Base-by-base conservation (phyloP, 73 alveolate species). In the Stentor roeselii region DNA sequence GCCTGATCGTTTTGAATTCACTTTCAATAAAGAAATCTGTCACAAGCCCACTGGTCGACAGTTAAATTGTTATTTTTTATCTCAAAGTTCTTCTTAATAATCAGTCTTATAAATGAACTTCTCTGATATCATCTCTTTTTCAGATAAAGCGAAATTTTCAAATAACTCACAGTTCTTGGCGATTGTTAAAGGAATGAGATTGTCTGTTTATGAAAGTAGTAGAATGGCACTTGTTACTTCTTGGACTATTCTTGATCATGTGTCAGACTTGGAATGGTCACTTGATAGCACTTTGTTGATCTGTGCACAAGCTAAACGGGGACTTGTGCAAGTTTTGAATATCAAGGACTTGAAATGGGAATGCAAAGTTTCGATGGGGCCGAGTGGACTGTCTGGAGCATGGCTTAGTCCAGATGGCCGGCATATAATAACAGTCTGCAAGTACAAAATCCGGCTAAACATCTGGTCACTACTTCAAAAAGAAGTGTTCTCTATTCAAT, bases 121-220 rank as follows among this genome's bases (percentile, higher is more conserved):
- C 34, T 67, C 80, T 0, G 80, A 67, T 67, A 21, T 67, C 27
- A 67, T 34, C 14, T 21, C 50, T 34, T 67, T 67, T 67, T 67
- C 80, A 67, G 80, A 40, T 32, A 36, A 67, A 21, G 80, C 80
- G 14, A 40, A 67, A 67, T 67, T 67, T 67, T 67, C 80, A 21
- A 36, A 36, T 30, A 67, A 67, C 34, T 30, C 80, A 30, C 42
- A 67, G 41, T 67, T 27, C 41, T 67, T 67, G 41, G 80, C 80
- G 14, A 40, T 32, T 21, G 37, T 67, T 30, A 67, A 67, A 67
- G 80, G 80, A 0, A 1, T 67, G 2, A 67, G 27, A 21, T 36
- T 67, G 11, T 27, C 80, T 21, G 80, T 67, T 67, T 67, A 67
- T 67, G n/a, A 21, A 2, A 67, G 41, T 67, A 15, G 21, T 21